Evolutionary conservation across 2,329 filamentous ascomycete species (phyloP).

Genomic region (Fusarium sp.): DNA sequence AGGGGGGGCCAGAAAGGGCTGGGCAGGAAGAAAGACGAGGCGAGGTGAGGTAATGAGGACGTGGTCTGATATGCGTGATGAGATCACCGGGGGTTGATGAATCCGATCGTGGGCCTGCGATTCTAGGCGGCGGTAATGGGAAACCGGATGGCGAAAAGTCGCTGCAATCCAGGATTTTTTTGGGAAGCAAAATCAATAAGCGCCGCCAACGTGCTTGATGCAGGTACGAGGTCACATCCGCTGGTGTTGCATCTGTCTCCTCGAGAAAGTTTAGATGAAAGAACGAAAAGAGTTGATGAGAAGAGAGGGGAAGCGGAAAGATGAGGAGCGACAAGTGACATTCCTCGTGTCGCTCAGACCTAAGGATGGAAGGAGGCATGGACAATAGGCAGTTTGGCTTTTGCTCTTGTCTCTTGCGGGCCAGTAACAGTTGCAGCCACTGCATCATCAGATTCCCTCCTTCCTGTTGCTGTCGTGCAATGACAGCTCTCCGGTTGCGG

Average conservation of each 20-base stretch:
- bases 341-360: constrained; percentile 8
- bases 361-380: constrained; percentile 5
- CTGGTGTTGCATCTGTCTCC: constrained; percentile 12
- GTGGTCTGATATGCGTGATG: constrained; percentile 43
- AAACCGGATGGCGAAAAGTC: not conserved
- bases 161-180: not conserved
- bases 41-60: constrained; percentile 28
- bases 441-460: constrained; percentile 29
- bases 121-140: not conserved
- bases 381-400: constrained; percentile 3
- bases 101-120: constrained; percentile 1
- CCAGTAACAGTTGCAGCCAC: constrained; percentile 33
- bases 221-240: constrained; percentile 36
- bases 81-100: constrained; percentile 31
- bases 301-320: constrained; percentile 1
- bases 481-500: constrained; percentile 7
- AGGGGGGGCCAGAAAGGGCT: constrained; percentile 12
- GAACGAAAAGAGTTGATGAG: constrained; percentile 1
- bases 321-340: constrained; percentile 31
- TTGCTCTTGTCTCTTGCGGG: not conserved
- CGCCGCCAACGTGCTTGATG: constrained; percentile 30
- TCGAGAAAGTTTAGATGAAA: constrained; percentile 24
- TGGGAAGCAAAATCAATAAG: constrained; percentile 7
- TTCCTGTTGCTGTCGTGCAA: constrained; percentile 29
- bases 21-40: constrained; percentile 3